Percentiles rank a stretch among this genome's conserved stretches.
phyloP scores from a whole-genome alignment of 1,284 basidiomycete species.

The Austropuccinia psidii region DNA sequence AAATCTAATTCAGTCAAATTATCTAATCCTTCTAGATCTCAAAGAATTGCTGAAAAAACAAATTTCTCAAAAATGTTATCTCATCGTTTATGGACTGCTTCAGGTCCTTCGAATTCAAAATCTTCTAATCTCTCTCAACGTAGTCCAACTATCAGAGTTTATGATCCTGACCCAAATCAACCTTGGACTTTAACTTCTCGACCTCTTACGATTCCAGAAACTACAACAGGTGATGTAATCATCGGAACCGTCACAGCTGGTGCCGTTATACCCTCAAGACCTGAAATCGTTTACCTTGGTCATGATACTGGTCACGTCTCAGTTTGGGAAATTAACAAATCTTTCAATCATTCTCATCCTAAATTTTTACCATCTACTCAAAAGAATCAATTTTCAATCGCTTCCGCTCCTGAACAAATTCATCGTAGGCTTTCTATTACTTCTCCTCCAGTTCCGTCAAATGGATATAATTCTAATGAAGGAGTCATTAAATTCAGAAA shows the following conservation, averaged over 20 bases:
- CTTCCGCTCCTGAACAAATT: constrained; percentile 42
- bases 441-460: neutral
- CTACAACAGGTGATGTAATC: constrained; percentile 38
- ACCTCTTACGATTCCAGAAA: constrained; percentile 41
- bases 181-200: constrained; percentile 39
- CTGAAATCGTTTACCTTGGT: constrained; percentile 68
- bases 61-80: constrained; percentile 67
- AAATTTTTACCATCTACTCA: neutral
- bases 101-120: constrained; percentile 48
- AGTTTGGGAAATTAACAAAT: constrained; percentile 57
- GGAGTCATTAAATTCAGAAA: constrained; percentile 14
- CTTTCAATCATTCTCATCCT: constrained; percentile 40
- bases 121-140: constrained; percentile 50
- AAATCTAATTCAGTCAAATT: neutral
- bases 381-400: neutral
- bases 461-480: neutral
- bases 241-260: constrained; percentile 73
- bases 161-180: constrained; percentile 55
- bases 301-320: constrained; percentile 86
- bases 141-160: constrained; percentile 67
- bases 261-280: constrained; percentile 63
- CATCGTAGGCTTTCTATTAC: constrained; percentile 51
- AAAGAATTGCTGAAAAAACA: constrained; percentile 69
- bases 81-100: constrained; percentile 67
- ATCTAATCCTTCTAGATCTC: constrained; percentile 50